These are phyloP conservation scores for Quercus robur DNA, from an alignment of 306 rosid genomes.

Conservation along the genomic window DNA sequence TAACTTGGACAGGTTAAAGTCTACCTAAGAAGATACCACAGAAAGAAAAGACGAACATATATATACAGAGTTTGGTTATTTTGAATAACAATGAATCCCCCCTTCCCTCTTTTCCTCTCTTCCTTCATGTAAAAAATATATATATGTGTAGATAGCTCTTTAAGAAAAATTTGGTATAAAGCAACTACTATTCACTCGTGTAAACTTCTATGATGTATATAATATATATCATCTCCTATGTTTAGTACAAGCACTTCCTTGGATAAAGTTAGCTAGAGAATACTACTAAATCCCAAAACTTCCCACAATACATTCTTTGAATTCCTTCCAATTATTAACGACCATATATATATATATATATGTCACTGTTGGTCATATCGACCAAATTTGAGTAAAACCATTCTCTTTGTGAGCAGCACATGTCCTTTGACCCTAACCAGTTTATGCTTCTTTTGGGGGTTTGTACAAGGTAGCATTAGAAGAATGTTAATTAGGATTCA, in stretches of 20 bases:
- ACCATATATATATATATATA: not conserved
- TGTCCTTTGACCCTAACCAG: no score
- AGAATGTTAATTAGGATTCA: no score
- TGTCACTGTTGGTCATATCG: no score
- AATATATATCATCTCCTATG: not conserved
- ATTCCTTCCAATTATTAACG: not conserved
- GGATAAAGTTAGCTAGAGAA: not conserved
- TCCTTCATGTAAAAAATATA: not conserved
- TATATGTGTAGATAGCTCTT: conserved; percentile 3
- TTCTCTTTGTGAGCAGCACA: no score
- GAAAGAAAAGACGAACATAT: not conserved
- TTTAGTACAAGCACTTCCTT: not conserved
- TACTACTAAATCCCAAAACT: not conserved
- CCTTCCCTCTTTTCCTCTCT: not conserved
- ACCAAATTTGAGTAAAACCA: not conserved
- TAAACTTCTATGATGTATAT: not conserved
- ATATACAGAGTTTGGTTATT: conserved; percentile 13
- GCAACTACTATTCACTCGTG: not conserved
- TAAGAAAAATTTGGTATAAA: not conserved
- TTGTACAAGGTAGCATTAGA: no score
- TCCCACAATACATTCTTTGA: not conserved
- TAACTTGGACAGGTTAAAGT: conserved; percentile 61
- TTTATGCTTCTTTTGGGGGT: no score
- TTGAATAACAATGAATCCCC: not conserved
- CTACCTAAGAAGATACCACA: conserved; percentile 31